Percentiles rank a stretch among this genome's conserved stretches.
Conservation (phyloP, 2,329 filamentous ascomycete genomes). For the Pseudocercospora fijiensis region DNA sequence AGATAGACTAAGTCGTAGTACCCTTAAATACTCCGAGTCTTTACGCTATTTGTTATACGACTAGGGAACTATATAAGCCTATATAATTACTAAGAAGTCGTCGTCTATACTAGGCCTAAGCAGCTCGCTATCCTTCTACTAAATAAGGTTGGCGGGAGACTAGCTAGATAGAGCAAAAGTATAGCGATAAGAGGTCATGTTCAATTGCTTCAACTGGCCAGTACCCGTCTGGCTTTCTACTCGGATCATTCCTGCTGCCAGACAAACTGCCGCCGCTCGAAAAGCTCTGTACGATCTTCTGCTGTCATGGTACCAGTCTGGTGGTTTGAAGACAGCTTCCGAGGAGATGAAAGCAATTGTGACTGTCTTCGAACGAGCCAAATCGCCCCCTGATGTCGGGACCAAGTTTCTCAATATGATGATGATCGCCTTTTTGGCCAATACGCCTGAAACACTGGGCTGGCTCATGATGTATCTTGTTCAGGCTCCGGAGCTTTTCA, state of each 20-base stretch:
- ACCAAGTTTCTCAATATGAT: conserved; percentile 17
- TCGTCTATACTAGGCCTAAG: not conserved
- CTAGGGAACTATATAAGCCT: not conserved
- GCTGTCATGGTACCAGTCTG: conserved; percentile 9
- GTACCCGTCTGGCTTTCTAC: conserved; percentile 8
- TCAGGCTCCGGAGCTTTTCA: conserved; percentile 9
- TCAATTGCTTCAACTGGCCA: conserved; percentile 14
- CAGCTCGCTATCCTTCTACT: not conserved
- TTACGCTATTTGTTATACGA: not conserved
- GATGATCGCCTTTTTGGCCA: conserved; percentile 14
- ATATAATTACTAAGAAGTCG: no score
- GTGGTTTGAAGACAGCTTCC: conserved; percentile 2
- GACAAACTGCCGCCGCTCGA: not conserved
- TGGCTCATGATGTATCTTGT: conserved; percentile 11
- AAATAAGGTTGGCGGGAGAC: not conserved
- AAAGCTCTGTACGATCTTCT: conserved; percentile 5
- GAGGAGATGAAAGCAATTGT: conserved; percentile 9
- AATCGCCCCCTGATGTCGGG: conserved; percentile 8
- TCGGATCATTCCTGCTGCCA: not conserved
- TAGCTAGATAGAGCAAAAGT: not conserved
- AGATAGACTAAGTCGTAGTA: not conserved
- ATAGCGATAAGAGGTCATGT: no score
- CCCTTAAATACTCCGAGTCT: not conserved
- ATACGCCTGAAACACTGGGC: conserved; percentile 12
- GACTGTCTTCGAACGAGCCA: conserved; percentile 7